Evolutionary conservation across 179 eudicot species (phyloP).

Genomic region (Beta corolliflora): DNA sequence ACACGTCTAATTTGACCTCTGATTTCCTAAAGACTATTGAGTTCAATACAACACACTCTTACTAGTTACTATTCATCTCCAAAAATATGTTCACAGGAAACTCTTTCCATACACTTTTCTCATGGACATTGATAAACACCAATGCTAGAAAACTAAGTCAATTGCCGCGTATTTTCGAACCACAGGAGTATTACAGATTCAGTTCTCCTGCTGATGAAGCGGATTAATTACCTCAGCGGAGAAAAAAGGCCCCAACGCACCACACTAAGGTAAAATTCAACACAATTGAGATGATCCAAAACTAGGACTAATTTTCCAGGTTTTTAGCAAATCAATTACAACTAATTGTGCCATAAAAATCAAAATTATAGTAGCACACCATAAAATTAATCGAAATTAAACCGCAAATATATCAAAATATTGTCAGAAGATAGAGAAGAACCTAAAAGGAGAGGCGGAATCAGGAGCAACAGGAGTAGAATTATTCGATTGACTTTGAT

Average conservation of each 20-base stretch:
- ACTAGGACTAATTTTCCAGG: neutral
- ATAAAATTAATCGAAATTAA: neutral
- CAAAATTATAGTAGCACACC: neutral
- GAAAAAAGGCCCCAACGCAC: no score
- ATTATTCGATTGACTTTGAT: conserved; percentile 28
- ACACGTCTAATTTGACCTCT: neutral
- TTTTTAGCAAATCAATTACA: conserved; percentile 4
- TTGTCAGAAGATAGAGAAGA: no score
- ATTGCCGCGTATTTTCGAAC: neutral
- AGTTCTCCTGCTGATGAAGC: neutral
- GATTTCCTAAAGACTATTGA: neutral
- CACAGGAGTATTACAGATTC: neutral
- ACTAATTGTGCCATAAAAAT: neutral
- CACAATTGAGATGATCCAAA: no score
- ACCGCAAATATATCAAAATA: neutral
- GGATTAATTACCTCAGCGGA: neutral
- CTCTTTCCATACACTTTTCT: neutral
- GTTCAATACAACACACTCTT: neutral
- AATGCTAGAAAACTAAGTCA: neutral
- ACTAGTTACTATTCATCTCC: neutral
- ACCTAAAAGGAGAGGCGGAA: conserved; percentile 35
- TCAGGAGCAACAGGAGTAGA: conserved; percentile 26
- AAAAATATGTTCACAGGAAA: neutral
- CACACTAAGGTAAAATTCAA: no score
- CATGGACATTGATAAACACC: neutral